A percentile compares a stretch with the other conserved stretches of the same genome.
Conservation (phyloP, 2,329 filamentous ascomycete species). For the Chaetomium strumarium region DNA sequence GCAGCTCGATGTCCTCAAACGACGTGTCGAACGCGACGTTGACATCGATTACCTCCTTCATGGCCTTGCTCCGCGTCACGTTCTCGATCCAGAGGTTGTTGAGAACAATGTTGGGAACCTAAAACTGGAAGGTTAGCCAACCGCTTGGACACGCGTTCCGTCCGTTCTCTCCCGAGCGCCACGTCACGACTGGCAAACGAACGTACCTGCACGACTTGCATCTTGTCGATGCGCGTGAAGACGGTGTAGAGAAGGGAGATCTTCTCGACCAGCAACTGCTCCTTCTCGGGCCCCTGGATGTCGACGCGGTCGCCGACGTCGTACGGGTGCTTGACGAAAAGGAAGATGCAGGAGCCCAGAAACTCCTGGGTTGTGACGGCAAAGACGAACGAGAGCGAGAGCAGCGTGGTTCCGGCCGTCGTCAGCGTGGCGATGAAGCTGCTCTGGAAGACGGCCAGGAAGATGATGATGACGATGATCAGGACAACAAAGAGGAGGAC, state of each 20-base stretch:
- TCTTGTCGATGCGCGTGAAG: constrained; percentile 76
- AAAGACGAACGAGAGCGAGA: constrained; percentile 97
- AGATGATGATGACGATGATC: constrained; percentile 76
- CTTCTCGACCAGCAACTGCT: constrained; percentile 77
- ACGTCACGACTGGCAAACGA: not conserved
- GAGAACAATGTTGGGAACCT: constrained; percentile 86
- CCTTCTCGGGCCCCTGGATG: constrained; percentile 51
- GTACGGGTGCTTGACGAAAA: constrained; percentile 97
- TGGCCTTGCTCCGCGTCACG: constrained; percentile 80
- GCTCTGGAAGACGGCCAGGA: constrained; percentile 82
- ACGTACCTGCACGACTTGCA: constrained; percentile 61
- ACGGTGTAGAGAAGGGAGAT: constrained; percentile 92
- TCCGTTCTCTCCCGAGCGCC: too few species aligned
- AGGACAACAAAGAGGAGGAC: constrained; percentile 77
- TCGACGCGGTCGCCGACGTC: constrained; percentile 95
- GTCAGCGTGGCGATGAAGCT: constrained; percentile 80
- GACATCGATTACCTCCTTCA: constrained; percentile 78
- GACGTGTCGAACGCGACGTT: constrained; percentile 80
- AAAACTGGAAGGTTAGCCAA: not conserved
- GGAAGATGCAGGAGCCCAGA: constrained; percentile 95
- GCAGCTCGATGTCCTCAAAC: constrained; percentile 82
- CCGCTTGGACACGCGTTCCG: too few species aligned
- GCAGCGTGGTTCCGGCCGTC: constrained; percentile 82
- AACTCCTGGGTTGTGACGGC: constrained; percentile 88
- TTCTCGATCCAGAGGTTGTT: constrained; percentile 97